These are phyloP conservation scores for Micromonas commoda DNA, from an alignment of 139 green algal genomes.

Conservation along the genomic window DNA sequence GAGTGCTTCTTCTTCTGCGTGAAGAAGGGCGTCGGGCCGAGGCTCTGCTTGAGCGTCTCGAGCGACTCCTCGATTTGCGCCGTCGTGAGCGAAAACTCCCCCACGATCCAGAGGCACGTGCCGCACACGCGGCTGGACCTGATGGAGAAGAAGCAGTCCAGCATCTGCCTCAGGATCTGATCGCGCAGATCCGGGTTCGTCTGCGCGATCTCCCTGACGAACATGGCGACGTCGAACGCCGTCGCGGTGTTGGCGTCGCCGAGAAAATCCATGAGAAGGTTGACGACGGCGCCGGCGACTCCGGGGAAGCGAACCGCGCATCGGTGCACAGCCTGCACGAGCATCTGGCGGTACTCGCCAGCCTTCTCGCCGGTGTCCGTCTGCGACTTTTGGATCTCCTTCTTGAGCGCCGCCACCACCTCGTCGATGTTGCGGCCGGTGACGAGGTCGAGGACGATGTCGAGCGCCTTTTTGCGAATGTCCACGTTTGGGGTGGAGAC, in stretches of 20 bases:
- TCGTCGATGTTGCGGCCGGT: conserved; percentile 79
- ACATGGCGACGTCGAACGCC: conserved; percentile 81
- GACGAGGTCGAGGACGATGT: conserved; percentile 91
- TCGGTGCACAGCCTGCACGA: conserved; percentile 88
- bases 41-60: conserved; percentile 60
- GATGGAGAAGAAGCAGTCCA: conserved; percentile 80
- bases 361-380: conserved; percentile 76
- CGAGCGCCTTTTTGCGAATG: conserved; percentile 88
- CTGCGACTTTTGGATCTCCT: conserved; percentile 93
- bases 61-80: conserved; percentile 68
- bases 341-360: conserved; percentile 87
- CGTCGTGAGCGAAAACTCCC: conserved; percentile 70
- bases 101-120: conserved; percentile 89
- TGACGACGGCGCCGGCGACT: conserved; percentile 80
- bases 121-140: conserved; percentile 71
- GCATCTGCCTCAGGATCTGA: conserved; percentile 74
- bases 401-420: conserved; percentile 91
- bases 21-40: conserved; percentile 50
- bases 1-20: conserved; percentile 26
- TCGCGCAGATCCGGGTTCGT: conserved; percentile 81
- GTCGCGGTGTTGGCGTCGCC: conserved; percentile 15
- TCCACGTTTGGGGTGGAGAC: conserved; percentile 85
- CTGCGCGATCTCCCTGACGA: conserved; percentile 92
- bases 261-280: conserved; percentile 98
- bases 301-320: conserved; percentile 93